Percentiles rank a stretch among this genome's conserved stretches.
Evolutionary conservation across 2,329 filamentous ascomycete genomes (phyloP).

Genomic region (Cytospora paraplurivora): DNA sequence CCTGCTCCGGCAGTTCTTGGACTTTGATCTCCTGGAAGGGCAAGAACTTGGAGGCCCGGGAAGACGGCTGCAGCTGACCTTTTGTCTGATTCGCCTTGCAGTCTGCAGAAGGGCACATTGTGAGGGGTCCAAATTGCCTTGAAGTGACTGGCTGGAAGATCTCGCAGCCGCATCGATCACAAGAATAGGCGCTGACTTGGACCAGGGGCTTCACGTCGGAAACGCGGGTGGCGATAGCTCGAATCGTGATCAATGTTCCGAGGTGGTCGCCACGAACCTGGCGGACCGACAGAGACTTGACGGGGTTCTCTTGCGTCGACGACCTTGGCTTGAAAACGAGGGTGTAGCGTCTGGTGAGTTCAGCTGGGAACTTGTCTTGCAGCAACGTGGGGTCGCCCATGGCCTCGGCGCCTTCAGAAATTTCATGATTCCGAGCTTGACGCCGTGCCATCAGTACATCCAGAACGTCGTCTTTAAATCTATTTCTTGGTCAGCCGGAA

Average conservation of each 20-base stretch:
- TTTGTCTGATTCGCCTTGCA: conserved; percentile 90
- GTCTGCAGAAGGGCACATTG: conserved; percentile 85
- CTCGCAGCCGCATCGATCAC: conserved; percentile 93
- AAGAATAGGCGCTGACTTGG: conserved; percentile 97
- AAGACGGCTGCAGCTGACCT: conserved; percentile 90
- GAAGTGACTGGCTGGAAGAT: conserved; percentile 95
- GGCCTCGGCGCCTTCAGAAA: conserved; percentile 67
- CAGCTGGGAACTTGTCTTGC: conserved; percentile 83
- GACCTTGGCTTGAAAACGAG: conserved; percentile 93
- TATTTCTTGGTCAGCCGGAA: conserved; percentile 43
- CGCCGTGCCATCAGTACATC: conserved; percentile 96
- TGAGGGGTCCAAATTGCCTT: conserved; percentile 86
- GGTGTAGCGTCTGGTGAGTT: conserved; percentile 90
- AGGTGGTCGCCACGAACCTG: conserved; percentile 92
- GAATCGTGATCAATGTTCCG: conserved; percentile 88
- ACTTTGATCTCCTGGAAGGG: conserved; percentile 99
- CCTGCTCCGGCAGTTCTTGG: conserved; percentile 98
- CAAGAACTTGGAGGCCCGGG: conserved; percentile 93
- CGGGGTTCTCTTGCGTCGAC: conserved; percentile 64
- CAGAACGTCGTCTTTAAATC: conserved; percentile 95
- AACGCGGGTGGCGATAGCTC: conserved; percentile 91
- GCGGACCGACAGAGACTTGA: conserved; percentile 79
- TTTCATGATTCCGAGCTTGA: conserved; percentile 78
- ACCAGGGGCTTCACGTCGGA: conserved; percentile 97
- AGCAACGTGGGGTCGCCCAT: conserved; percentile 65